Conservation (phyloP, 345 rosid genomes). For the Adansonia digitata region DNA sequence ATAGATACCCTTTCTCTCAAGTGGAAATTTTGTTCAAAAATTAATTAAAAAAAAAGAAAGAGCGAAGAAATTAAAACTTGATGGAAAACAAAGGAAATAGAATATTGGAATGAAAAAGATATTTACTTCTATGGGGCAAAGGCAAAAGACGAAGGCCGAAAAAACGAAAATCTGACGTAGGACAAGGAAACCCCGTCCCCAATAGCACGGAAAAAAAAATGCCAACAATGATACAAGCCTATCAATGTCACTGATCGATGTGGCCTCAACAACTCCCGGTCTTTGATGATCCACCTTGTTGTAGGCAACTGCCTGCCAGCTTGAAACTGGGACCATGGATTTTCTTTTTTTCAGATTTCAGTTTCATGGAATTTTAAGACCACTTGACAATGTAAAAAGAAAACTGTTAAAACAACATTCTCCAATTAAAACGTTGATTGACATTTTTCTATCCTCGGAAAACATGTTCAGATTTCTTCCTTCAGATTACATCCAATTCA, state of each 20-base stretch:
- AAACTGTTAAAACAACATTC: too few species aligned
- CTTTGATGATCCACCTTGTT: too few species aligned
- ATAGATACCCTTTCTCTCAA: too few species aligned
- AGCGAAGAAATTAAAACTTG: too few species aligned
- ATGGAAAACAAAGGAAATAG: too few species aligned
- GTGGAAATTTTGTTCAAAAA: too few species aligned
- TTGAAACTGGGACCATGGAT: background rate
- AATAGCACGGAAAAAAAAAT: background rate
- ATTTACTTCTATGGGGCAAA: background rate
- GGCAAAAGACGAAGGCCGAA: too few species aligned
- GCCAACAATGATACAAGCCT: background rate
- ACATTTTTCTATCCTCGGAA: background rate
- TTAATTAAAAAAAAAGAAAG: too few species aligned
- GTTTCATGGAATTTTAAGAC: background rate
- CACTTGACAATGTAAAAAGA: background rate
- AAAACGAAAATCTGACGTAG: background rate
- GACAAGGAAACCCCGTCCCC: background rate
- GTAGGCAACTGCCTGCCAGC: too few species aligned
- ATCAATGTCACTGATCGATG: background rate
- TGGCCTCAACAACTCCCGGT: too few species aligned
- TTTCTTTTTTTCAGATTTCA: background rate
- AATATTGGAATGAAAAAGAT: background rate
- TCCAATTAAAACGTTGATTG: background rate
- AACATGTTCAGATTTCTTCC: background rate
- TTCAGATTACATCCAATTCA: background rate